Evolutionary conservation across 176 grass and related monocot genomes (phyloP).

Genomic region (barley (Hordeum vulgare)): DNA sequence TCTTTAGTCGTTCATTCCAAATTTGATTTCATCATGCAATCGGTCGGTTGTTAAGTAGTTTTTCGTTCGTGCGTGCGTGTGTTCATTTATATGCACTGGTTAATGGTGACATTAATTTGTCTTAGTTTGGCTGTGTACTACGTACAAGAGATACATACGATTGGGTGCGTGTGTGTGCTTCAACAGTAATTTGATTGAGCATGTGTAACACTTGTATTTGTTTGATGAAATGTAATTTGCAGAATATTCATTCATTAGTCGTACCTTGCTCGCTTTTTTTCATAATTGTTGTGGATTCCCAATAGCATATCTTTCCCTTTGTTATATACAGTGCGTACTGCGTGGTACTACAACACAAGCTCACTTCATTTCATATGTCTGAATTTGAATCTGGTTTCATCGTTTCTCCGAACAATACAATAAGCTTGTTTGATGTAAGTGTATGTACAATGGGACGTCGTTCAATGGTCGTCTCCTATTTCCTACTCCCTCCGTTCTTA

Average conservation of each 20-base stretch:
- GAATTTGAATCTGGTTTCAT: background rate
- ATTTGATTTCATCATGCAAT: background rate
- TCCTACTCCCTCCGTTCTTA: too few species aligned
- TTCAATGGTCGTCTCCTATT: background rate
- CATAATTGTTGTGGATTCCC: background rate
- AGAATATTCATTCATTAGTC: background rate
- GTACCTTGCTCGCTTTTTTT: background rate
- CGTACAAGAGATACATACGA: background rate
- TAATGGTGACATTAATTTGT: background rate
- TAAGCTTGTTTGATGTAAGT: background rate
- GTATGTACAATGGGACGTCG: background rate
- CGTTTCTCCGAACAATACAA: background rate
- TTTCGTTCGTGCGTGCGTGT: background rate
- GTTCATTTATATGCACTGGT: background rate
- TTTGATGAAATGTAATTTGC: slow-evolving; percentile 1
- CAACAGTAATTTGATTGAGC: background rate
- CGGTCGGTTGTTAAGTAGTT: background rate
- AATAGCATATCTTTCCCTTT: background rate
- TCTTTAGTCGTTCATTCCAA: background rate
- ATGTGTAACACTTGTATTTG: background rate
- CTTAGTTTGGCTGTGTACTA: background rate
- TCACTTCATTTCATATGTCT: background rate
- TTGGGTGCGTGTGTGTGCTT: background rate
- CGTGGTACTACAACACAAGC: background rate
- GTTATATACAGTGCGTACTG: background rate